Percentiles rank a stretch among this genome's conserved stretches.
Evolutionary conservation across 352 stramenopile genomes (phyloP).

Genomic region (Globisporangium abappressorium): DNA sequence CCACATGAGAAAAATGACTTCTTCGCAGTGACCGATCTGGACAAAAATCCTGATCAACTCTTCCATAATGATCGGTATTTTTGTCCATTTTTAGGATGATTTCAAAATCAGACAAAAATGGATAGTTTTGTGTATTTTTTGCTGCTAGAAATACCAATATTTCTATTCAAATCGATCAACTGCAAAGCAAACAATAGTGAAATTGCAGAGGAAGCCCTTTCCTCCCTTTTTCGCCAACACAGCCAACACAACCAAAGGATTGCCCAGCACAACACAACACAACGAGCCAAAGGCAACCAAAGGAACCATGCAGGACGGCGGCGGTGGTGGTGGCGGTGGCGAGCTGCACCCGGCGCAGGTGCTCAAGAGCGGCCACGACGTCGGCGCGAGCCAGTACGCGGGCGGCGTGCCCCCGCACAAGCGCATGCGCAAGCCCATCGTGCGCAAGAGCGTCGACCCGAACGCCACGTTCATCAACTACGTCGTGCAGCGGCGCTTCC

Average conservation of each 20-base stretch:
- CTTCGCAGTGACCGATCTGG: too few species aligned
- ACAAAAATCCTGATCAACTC: too few species aligned
- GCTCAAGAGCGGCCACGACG: slow-evolving; percentile 75
- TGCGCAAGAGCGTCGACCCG: slow-evolving; percentile 84
- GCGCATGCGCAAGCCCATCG: slow-evolving; percentile 84
- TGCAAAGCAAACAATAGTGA: not conserved
- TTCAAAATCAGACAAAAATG: too few species aligned
- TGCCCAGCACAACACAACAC: not conserved
- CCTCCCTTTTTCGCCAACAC: not conserved
- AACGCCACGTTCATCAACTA: slow-evolving; percentile 86
- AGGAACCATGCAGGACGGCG: slow-evolving; percentile 25
- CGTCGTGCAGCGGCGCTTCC: slow-evolving; percentile 73
- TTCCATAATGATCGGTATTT: too few species aligned
- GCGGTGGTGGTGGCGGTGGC: slow-evolving; percentile 21
- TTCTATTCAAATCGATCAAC: not conserved
- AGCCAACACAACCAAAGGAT: not conserved
- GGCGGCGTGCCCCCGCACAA: slow-evolving; percentile 72
- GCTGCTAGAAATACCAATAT: too few species aligned
- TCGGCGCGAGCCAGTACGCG: slow-evolving; percentile 62
- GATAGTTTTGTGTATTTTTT: too few species aligned
- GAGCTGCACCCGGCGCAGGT: slow-evolving; percentile 75
- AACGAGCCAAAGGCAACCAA: not conserved
- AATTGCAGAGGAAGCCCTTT: not conserved
- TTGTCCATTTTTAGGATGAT: too few species aligned
- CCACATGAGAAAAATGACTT: too few species aligned